phyloP scores from a whole-genome alignment of 148 eudicot genomes.

The Hydrangea macrophylla region DNA sequence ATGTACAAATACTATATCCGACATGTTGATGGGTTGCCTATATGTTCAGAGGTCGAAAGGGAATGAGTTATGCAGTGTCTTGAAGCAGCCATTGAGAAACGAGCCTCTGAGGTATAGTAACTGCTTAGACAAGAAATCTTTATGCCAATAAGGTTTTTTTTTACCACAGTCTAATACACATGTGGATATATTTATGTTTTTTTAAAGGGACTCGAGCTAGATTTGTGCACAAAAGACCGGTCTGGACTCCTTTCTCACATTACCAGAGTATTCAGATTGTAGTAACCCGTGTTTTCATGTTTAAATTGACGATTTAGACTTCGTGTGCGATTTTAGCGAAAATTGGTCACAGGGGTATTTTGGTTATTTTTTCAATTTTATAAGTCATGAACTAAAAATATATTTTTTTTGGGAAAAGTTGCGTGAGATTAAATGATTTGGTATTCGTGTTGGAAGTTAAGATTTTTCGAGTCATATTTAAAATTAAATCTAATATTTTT shows the following conservation, averaged over 20 bases:
- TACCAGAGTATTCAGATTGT: slow-evolving; percentile 70
- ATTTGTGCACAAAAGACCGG: slow-evolving; percentile 69
- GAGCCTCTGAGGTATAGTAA: slow-evolving; percentile 62
- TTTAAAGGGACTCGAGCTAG: slow-evolving; percentile 69
- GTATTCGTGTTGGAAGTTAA: too few species aligned
- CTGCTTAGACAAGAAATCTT: background rate
- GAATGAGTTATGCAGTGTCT: slow-evolving; percentile 82
- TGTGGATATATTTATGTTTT: too few species aligned
- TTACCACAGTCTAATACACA: background rate
- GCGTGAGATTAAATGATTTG: too few species aligned
- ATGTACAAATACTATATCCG: slow-evolving; percentile 85
- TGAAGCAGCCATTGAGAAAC: slow-evolving; percentile 84
- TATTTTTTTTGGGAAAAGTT: too few species aligned
- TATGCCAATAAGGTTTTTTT: background rate
- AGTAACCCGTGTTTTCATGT: too few species aligned
- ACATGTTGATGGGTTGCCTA: slow-evolving; percentile 75
- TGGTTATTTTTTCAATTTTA: too few species aligned
- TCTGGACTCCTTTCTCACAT: slow-evolving; percentile 79
- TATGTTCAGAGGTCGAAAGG: slow-evolving; percentile 73
- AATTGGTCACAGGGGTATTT: too few species aligned
- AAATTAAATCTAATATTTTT: too few species aligned
- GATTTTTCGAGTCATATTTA: too few species aligned
- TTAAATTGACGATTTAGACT: too few species aligned
- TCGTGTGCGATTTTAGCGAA: too few species aligned
- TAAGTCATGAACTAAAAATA: too few species aligned